These are phyloP conservation scores for Wallacemonas sp. DNA, from an alignment of 208 protist species.

Conservation along the genomic window DNA sequence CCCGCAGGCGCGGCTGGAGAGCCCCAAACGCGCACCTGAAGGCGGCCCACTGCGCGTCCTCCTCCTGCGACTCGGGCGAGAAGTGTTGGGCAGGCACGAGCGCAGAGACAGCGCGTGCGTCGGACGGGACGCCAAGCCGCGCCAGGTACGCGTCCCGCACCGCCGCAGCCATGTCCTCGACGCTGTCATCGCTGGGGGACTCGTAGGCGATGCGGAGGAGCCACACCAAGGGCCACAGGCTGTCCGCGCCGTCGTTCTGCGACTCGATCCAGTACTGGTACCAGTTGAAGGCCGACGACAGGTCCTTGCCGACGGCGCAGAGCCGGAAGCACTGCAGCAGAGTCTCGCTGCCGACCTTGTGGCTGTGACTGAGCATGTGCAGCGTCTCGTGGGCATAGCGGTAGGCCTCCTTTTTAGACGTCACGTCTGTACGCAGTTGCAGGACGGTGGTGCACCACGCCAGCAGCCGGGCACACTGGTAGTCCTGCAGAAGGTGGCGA, in stretches of 20 bases:
- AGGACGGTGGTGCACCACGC: slow-evolving; percentile 79
- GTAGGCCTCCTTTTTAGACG: slow-evolving; percentile 68
- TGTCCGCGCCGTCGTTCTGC: slow-evolving; percentile 25
- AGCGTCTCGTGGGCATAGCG: slow-evolving; percentile 82
- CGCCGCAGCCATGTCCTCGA: slow-evolving; percentile 78
- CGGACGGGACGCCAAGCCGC: slow-evolving; percentile 26
- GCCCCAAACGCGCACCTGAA: slow-evolving; percentile 45
- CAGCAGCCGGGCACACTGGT: slow-evolving; percentile 75
- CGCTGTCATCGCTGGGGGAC: slow-evolving; percentile 71
- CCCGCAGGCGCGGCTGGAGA: slow-evolving; percentile 34
- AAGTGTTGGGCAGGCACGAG: neutral
- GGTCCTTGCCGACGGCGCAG: slow-evolving; percentile 73
- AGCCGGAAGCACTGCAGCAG: slow-evolving; percentile 80
- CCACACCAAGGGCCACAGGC: slow-evolving; percentile 48
- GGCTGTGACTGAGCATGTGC: slow-evolving; percentile 60
- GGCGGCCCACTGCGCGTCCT: slow-evolving; percentile 30
- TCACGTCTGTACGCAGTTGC: slow-evolving; percentile 37
- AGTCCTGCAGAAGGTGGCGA: slow-evolving; percentile 74
- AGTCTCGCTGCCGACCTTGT: slow-evolving; percentile 66
- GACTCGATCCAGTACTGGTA: slow-evolving; percentile 84
- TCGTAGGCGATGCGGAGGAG: slow-evolving; percentile 56
- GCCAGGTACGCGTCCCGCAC: slow-evolving; percentile 67
- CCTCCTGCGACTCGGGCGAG: slow-evolving; percentile 19
- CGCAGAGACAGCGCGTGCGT: neutral
- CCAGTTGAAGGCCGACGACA: slow-evolving; percentile 85